These are phyloP conservation scores for Fusarium multiceps DNA, from an alignment of 2,329 filamentous ascomycete species.

Conservation along the genomic window DNA sequence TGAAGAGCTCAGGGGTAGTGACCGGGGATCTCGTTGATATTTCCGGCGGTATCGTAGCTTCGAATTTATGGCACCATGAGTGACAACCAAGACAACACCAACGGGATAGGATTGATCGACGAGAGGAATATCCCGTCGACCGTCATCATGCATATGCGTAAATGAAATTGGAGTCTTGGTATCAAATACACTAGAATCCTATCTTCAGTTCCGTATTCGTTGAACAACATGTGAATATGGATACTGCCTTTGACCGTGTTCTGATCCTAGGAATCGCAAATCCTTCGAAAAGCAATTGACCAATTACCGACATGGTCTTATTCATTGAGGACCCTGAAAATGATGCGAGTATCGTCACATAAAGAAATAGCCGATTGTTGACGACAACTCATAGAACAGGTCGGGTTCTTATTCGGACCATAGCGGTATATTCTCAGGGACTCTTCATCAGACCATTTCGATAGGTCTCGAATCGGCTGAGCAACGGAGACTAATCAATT, in stretches of 20 bases:
- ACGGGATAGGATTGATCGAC: not conserved
- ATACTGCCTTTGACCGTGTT: conserved; percentile 3
- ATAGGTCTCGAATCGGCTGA: not conserved
- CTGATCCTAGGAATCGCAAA: conserved; percentile 3
- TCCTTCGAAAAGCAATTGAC: conserved; percentile 27
- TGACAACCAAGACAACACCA: not conserved
- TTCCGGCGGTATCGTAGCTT: conserved; percentile 12
- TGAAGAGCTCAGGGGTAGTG: conserved; percentile 9
- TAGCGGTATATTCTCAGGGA: conserved; percentile 15
- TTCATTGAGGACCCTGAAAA: conserved; percentile 44
- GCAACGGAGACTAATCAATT: conserved; percentile 5
- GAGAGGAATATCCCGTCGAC: not conserved
- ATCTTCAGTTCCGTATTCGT: not conserved
- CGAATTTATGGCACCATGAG: not conserved
- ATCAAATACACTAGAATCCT: not conserved
- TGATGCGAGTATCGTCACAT: conserved; percentile 41
- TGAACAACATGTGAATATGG: conserved; percentile 30
- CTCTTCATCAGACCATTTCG: conserved; percentile 41
- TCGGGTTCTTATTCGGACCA: conserved; percentile 46
- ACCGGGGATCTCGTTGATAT: not conserved
- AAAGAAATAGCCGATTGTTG: conserved; percentile 19
- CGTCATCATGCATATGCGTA: not conserved
- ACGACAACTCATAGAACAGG: conserved; percentile 26
- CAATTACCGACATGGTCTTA: conserved; percentile 43
- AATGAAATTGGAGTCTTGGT: not conserved